phyloP scores from a whole-genome alignment of 805 yeast genomes.

The Yarrowia porcina region DNA sequence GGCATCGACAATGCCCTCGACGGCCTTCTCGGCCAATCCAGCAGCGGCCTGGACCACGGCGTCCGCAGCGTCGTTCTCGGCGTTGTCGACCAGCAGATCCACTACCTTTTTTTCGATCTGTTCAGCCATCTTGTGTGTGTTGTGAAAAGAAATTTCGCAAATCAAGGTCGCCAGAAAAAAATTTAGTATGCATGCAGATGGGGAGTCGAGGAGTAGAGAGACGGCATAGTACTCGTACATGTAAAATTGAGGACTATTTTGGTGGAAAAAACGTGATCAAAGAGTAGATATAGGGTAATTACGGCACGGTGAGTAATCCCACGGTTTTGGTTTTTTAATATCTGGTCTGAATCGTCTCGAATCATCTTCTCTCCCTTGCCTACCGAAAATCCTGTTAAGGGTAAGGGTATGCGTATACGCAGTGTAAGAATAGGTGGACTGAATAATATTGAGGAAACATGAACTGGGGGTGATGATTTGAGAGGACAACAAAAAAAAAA shows the following conservation, averaged over 20 bases:
- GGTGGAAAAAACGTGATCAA: background rate
- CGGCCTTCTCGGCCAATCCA: slow-evolving; percentile 1
- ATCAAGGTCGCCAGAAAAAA: background rate
- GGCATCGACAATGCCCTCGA: background rate
- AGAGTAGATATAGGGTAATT: background rate
- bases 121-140: slow-evolving; percentile 21
- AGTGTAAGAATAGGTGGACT: background rate
- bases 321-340: too few relatives aligned
- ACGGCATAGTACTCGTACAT: background rate
- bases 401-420: background rate
- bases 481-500: too few relatives aligned
- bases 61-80: slow-evolving; percentile 2
- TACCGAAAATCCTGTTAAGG: background rate
- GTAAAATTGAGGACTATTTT: background rate
- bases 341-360: background rate
- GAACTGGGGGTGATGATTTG: too few relatives aligned
- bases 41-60: slow-evolving; percentile 3
- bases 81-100: background rate
- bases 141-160: background rate
- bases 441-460: background rate
- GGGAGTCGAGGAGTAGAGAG: background rate
- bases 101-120: slow-evolving; percentile 12
- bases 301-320: too few relatives aligned
- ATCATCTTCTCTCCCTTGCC: background rate
- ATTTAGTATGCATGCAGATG: background rate